Base-by-base conservation (phyloP, 306 rosid species). In the Mimosa bimucronata region DNA sequence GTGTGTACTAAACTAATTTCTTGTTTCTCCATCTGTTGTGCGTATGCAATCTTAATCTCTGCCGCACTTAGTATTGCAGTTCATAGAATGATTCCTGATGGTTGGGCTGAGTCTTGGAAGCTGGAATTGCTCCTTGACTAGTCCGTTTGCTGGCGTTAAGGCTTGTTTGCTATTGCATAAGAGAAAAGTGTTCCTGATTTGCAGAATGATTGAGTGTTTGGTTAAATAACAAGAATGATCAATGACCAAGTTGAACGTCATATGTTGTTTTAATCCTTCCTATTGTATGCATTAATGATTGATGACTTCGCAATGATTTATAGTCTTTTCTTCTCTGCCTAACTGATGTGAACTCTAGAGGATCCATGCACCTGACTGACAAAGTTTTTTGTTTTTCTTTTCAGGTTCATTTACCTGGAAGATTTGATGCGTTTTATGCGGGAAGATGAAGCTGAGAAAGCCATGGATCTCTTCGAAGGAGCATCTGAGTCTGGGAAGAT, bases 391-490 rank as follows among this genome's bases (percentile, higher is more conserved):
- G 23, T 58, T 15, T 23, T 38, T 57, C n/a, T 61, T 28, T 68
- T 81, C 66, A 91, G 95, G 82, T 81, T 44, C 77, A 85, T 91
- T 26, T 52, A 80, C 83, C 25, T 69, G 70, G 91, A 87, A 55
- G 95, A 91, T 57, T 82, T 91, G 66, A 70, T 80, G 91, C 87
- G 92, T 62, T 91, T 91, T 88, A 78, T 91, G 92, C 74, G 48
- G 81, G 92, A 89, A 80, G 95, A 86, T 2, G 91, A 87, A 85
- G 90, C 89, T 77, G 7, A 70, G 30, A 91, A 84, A 83, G 71
- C 91, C 76, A 50, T 89, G 81, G 77, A 80, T 77, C 92, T 89
- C 82, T 89, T 91, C 73, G 95, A 91, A 79, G 95, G 92, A 76
- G 91, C 90, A 7, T 29, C 86, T 38, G 92, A 87, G 75, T 74